These are phyloP conservation scores for Pythium rhizo-oryzae DNA, from an alignment of 352 stramenopile species.

Conservation along the genomic window DNA sequence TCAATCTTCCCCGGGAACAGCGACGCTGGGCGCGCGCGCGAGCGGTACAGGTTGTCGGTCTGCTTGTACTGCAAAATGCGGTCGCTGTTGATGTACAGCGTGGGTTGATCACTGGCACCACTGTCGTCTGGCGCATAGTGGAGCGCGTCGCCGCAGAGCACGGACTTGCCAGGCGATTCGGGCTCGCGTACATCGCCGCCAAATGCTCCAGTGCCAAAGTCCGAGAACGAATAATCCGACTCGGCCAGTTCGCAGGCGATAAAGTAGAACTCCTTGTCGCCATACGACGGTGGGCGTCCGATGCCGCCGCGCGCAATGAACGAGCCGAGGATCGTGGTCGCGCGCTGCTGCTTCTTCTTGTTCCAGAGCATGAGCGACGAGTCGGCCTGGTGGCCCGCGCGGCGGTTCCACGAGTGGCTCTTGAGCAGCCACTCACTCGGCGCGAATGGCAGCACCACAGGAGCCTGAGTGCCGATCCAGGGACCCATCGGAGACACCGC, in stretches of 20 bases:
- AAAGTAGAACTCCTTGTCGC: slow-evolving; percentile 84
- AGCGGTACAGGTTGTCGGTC: slow-evolving; percentile 17
- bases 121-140: slow-evolving; percentile 51
- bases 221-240: slow-evolving; percentile 67
- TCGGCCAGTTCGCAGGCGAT: slow-evolving; percentile 66
- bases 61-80: slow-evolving; percentile 32
- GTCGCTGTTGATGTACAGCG: slow-evolving; percentile 78
- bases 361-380: slow-evolving; percentile 79
- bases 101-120: slow-evolving; percentile 14
- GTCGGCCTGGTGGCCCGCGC: slow-evolving; percentile 71
- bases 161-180: slow-evolving; percentile 29
- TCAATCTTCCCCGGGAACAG: slow-evolving; percentile 21
- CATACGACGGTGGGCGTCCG: slow-evolving; percentile 49
- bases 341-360: slow-evolving; percentile 63
- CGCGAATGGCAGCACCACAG: slow-evolving; percentile 29
- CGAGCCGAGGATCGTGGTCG: slow-evolving; percentile 62
- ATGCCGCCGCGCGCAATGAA: slow-evolving; percentile 43
- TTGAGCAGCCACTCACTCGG: slow-evolving; percentile 58
- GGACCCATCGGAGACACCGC: slow-evolving; percentile 17
- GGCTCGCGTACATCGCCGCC: slow-evolving; percentile 43
- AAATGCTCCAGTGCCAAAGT: slow-evolving; percentile 58
- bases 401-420: slow-evolving; percentile 73
- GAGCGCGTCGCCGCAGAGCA: slow-evolving; percentile 59
- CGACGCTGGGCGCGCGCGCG: slow-evolving; percentile 13
- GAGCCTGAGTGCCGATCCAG: slow-evolving; percentile 25